A percentile compares a stretch with the other conserved stretches of the same genome.
Evolutionary conservation across 495 filamentous ascomycete species (phyloP).

Genomic region (Jackrogersella multiformis): DNA sequence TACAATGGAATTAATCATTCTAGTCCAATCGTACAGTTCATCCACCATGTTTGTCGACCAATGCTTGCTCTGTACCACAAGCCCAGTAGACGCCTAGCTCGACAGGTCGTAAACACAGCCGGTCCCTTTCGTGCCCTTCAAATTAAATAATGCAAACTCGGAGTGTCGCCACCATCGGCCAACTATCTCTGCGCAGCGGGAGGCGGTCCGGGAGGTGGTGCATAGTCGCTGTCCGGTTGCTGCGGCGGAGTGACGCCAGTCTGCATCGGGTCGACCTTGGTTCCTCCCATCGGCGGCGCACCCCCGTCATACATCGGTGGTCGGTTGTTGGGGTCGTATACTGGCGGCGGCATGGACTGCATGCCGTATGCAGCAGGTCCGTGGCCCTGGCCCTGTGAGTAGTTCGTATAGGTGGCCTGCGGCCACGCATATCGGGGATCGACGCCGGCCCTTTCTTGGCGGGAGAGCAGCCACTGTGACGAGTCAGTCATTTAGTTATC

Average conservation of each 20-base stretch:
- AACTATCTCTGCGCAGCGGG: conserved; percentile 47
- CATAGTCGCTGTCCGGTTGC: conserved; percentile 48
- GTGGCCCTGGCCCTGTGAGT: conserved; percentile 36
- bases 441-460: conserved; percentile 61
- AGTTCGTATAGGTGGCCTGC: conserved; percentile 46
- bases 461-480: conserved; percentile 70
- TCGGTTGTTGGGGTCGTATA: conserved; percentile 57
- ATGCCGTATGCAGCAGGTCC: conserved; percentile 60
- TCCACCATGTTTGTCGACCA: neutral
- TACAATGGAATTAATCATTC: conserved; percentile 27
- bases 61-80: conserved; percentile 10
- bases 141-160: neutral
- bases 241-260: conserved; percentile 43
- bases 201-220: conserved; percentile 58
- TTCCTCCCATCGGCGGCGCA: conserved; percentile 59
- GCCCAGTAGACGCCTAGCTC: neutral
- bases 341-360: conserved; percentile 66
- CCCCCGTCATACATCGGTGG: conserved; percentile 65
- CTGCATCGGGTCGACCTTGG: conserved; percentile 68
- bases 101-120: too few relatives aligned
- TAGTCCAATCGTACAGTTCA: conserved; percentile 15
- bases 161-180: neutral
- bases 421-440: conserved; percentile 62
- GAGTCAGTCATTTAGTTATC: conserved; percentile 11
- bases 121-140: too few relatives aligned